phyloP scores from a whole-genome alignment of 2,329 filamentous ascomycete genomes.

The Didymella sp. region DNA sequence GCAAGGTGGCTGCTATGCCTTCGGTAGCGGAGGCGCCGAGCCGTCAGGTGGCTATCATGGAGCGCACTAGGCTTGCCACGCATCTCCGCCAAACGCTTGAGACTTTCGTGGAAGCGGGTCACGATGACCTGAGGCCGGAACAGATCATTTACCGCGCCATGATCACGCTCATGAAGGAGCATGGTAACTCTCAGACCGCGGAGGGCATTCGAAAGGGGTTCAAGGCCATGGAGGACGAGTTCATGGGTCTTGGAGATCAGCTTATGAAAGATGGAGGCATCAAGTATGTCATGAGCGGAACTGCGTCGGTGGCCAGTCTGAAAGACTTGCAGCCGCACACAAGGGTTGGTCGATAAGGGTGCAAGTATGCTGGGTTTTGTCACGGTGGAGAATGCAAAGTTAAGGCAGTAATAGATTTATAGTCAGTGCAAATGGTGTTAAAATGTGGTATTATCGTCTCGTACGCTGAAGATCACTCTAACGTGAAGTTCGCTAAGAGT shows the following conservation, averaged over 20 bases:
- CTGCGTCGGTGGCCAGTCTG: not conserved
- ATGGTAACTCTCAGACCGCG: not conserved
- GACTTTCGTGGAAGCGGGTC: slow-evolving; percentile 1
- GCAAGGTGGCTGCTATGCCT: not conserved
- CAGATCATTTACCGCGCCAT: slow-evolving; percentile 6
- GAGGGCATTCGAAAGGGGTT: slow-evolving; percentile 1
- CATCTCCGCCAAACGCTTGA: slow-evolving; percentile 4
- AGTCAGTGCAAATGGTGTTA: not conserved
- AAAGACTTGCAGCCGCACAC: not conserved
- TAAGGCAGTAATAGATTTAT: not conserved
- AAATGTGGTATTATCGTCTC: slow-evolving; percentile 1
- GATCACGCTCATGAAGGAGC: not conserved
- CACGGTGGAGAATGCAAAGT: not conserved
- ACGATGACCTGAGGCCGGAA: slow-evolving; percentile 2
- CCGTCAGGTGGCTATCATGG: slow-evolving; percentile 5
- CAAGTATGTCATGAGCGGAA: slow-evolving; percentile 1
- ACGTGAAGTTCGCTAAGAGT: not conserved
- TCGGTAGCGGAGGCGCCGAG: not conserved
- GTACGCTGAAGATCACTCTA: not conserved
- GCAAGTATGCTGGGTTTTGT: not conserved
- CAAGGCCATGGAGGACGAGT: slow-evolving; percentile 6
- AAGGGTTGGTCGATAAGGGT: not conserved
- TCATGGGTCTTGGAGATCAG: not conserved
- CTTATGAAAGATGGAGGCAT: slow-evolving; percentile 4
- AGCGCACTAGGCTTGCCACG: slow-evolving; percentile 8